A percentile compares a stretch with the other conserved stretches of the same genome.
Conservation (phyloP, 768 basidiomycete genomes). For the Ramaria sp. region DNA sequence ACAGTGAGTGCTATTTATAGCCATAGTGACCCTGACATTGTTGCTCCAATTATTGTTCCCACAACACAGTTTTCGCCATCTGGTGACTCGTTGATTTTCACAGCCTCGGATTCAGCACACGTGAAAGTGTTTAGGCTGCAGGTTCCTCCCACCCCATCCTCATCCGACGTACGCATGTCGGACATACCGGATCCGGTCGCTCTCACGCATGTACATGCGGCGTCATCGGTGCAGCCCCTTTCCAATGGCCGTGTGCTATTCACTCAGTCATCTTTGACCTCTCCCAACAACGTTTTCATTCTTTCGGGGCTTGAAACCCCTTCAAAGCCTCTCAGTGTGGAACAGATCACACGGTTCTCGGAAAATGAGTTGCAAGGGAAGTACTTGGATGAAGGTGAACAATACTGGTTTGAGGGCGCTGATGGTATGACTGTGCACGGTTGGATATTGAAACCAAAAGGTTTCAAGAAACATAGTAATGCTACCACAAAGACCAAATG, state of each 20-base stretch:
- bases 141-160: slow-evolving; percentile 33
- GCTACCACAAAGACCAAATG: slow-evolving; percentile 39
- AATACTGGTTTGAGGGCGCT: slow-evolving; percentile 87
- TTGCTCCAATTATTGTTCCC: slow-evolving; percentile 1
- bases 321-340: slow-evolving; percentile 28
- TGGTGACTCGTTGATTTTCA: slow-evolving; percentile 57
- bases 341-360: slow-evolving; percentile 59
- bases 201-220: slow-evolving; percentile 48
- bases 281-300: slow-evolving; percentile 73
- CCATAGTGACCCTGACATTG: background rate
- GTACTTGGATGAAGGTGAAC: slow-evolving; percentile 51
- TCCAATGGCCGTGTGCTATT: slow-evolving; percentile 54
- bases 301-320: slow-evolving; percentile 37
- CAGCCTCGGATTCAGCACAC: slow-evolving; percentile 69
- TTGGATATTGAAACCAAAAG: slow-evolving; percentile 73
- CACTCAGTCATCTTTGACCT: slow-evolving; percentile 60
- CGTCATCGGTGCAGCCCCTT: slow-evolving; percentile 53
- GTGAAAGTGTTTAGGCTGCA: slow-evolving; percentile 65
- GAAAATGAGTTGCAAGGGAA: slow-evolving; percentile 45
- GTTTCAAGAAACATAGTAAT: slow-evolving; percentile 45
- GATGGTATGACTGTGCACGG: slow-evolving; percentile 69
- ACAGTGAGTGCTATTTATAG: slow-evolving; percentile 32
- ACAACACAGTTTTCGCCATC: slow-evolving; percentile 58
- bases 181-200: slow-evolving; percentile 42
- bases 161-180: slow-evolving; percentile 40